These are phyloP conservation scores for Thalassiosira mediterranea DNA, from an alignment of 352 stramenopile genomes.

Conservation along the genomic window DNA sequence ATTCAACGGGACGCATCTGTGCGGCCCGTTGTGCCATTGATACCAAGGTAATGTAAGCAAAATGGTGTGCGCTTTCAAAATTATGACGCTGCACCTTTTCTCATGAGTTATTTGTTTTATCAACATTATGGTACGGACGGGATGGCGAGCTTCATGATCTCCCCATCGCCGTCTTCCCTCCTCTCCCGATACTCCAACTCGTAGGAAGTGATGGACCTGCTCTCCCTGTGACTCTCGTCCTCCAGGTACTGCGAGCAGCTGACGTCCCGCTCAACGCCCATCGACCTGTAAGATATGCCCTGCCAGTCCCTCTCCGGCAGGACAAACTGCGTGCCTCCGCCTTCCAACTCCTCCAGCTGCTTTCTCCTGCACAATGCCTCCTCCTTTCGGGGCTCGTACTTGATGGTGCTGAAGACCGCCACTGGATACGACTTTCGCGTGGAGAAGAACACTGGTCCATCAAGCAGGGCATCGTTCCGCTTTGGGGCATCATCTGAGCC, in stretches of 20 bases:
- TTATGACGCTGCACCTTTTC: too few species aligned
- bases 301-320: conserved; percentile 79
- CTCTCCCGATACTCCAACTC: too few species aligned
- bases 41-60: too few species aligned
- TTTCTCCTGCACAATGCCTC: conserved; percentile 62
- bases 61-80: too few species aligned
- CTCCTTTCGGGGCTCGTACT: conserved; percentile 82
- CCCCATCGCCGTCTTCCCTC: too few species aligned
- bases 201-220: conserved; percentile 64
- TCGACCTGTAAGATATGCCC: too few species aligned
- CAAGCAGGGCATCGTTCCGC: conserved; percentile 53
- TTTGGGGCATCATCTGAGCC: conserved; percentile 5
- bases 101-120: too few species aligned
- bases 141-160: too few species aligned
- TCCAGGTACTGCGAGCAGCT: conserved; percentile 68
- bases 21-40: too few species aligned
- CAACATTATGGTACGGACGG: too few species aligned
- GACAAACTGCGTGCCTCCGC: conserved; percentile 80
- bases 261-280: conserved; percentile 81
- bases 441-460: conserved; percentile 76
- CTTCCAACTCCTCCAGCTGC: conserved; percentile 79
- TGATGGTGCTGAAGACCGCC: conserved; percentile 69
- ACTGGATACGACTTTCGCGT: conserved; percentile 69
- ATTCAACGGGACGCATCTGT: too few species aligned
- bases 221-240: conserved; percentile 65